Evolutionary conservation across 805 yeast species (phyloP).

Genomic region (Metschnikowia drakensbergensis): DNA sequence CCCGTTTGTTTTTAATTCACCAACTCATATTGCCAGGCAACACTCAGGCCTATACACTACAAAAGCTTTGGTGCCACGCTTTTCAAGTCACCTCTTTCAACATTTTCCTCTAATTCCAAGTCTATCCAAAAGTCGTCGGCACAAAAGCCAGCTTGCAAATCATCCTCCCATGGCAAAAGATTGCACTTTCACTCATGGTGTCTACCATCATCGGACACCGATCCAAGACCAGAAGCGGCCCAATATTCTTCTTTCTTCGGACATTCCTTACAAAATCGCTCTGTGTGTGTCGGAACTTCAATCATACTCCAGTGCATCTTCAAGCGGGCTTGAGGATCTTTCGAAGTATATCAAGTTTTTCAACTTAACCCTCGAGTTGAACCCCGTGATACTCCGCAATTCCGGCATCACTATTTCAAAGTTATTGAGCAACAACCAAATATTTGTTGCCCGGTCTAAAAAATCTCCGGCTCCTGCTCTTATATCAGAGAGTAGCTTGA

Average conservation of each 20-base stretch:
- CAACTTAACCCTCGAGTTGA: constrained; percentile 32
- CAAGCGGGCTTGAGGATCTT: constrained; percentile 16
- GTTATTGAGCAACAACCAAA: constrained; percentile 31
- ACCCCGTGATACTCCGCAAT: constrained; percentile 32
- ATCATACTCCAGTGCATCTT: constrained; percentile 11
- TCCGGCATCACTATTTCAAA: constrained; percentile 28
- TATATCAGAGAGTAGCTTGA: constrained; percentile 2
- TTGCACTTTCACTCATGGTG: background rate
- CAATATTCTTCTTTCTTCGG: constrained; percentile 36
- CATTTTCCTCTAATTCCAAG: background rate
- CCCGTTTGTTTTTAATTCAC: background rate
- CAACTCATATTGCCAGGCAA: background rate
- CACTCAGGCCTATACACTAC: background rate
- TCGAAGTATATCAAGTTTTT: constrained; percentile 18
- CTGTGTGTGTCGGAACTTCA: constrained; percentile 17
- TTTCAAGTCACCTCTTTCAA: background rate
- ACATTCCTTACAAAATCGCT: constrained; percentile 26
- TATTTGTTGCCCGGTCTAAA: constrained; percentile 28
- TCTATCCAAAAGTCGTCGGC: background rate
- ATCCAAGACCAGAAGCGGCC: constrained; percentile 33
- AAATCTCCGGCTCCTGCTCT: background rate
- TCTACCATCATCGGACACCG: constrained; percentile 11
- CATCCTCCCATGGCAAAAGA: constrained; percentile 3
- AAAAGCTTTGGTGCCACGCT: background rate
- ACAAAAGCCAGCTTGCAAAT: background rate